phyloP scores from a whole-genome alignment of 148 eudicot genomes.

The Rhododendron griersonianum region DNA sequence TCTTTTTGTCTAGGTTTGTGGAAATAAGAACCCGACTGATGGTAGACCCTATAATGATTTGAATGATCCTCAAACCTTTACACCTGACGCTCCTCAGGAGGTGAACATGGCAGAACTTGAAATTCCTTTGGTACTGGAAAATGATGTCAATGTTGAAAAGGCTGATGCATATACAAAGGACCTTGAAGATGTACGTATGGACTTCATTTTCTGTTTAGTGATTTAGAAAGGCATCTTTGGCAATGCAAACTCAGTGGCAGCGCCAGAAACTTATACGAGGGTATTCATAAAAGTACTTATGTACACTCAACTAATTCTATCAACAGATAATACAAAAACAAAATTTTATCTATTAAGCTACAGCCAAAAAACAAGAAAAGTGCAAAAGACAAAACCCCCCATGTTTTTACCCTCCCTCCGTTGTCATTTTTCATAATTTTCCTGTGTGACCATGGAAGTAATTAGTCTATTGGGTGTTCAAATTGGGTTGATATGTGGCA shows the following conservation, averaged over 20 bases:
- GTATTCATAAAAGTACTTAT: not conserved
- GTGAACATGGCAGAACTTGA: constrained; percentile 34
- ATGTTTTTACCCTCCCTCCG: not conserved
- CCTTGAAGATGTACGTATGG: constrained; percentile 68
- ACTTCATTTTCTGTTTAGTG: not conserved
- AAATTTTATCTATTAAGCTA: not conserved
- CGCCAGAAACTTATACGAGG: not conserved
- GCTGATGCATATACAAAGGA: constrained; percentile 79
- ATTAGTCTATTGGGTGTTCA: too few species aligned
- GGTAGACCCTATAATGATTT: constrained; percentile 15
- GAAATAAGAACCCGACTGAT: constrained; percentile 20
- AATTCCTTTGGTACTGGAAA: constrained; percentile 34
- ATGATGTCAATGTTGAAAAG: constrained; percentile 55
- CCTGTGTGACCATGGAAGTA: too few species aligned
- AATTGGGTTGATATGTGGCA: too few species aligned
- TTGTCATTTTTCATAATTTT: too few species aligned
- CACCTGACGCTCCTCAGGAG: constrained; percentile 26
- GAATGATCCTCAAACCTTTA: constrained; percentile 18
- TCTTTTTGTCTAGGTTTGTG: constrained; percentile 35
- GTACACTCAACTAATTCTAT: not conserved
- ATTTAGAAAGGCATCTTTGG: not conserved
- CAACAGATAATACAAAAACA: not conserved
- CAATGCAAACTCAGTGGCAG: not conserved
- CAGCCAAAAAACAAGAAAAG: not conserved
- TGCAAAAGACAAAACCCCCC: too few species aligned